Evolutionary conservation across 345 rosid genomes (phyloP).

Genomic region (Cardamine occulta): DNA sequence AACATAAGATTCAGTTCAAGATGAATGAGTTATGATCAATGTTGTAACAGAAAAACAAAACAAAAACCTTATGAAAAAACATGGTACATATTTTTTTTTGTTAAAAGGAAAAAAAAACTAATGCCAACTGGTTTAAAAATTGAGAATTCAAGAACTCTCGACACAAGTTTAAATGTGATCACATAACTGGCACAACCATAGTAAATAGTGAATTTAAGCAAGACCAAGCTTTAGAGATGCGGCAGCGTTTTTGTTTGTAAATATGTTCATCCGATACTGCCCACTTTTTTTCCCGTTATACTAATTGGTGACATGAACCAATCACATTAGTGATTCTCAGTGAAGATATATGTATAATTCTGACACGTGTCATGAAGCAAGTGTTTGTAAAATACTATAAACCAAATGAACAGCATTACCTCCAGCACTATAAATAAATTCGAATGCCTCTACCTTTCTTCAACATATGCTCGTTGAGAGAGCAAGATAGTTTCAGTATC

Average conservation of each 20-base stretch:
- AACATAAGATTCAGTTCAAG: neutral
- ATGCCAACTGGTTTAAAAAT: no score
- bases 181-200: neutral
- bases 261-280: neutral
- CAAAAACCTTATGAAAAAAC: neutral
- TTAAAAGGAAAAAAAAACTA: no score
- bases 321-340: slow-evolving; percentile 24
- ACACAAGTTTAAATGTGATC: neutral
- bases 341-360: slow-evolving; percentile 15
- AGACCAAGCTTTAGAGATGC: neutral
- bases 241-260: neutral
- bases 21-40: neutral
- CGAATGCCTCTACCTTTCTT: slow-evolving; percentile 14
- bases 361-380: slow-evolving; percentile 31
- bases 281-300: neutral
- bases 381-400: slow-evolving; percentile 22
- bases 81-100: no score
- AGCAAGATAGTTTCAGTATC: slow-evolving; percentile 17
- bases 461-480: slow-evolving; percentile 25
- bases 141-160: neutral
- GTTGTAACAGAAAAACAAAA: neutral
- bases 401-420: slow-evolving; percentile 22
- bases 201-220: neutral
- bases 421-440: slow-evolving; percentile 41
- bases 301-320: slow-evolving; percentile 30